Evolutionary conservation across 441 rosid genomes (phyloP), one percentile per base, ranked within the genome.

Genomic region (Mallotus japonicus): DNA sequence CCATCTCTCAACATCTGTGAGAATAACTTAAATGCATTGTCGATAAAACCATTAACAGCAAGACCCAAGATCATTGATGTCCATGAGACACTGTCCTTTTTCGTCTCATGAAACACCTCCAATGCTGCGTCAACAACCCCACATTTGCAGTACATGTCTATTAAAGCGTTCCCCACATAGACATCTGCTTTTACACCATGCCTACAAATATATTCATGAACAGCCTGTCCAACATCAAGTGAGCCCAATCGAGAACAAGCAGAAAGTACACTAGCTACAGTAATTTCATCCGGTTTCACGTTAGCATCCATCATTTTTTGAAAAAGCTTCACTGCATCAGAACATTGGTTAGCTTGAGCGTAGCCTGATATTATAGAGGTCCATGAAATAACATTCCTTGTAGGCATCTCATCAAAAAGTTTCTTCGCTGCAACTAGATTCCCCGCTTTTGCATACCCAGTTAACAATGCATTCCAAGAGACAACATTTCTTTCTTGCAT

Each of bases 141-240:
- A 40, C 93, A 89, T 78, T 89, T 89, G 40, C 87, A 84, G 44
- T 86, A 87, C 93, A 87, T 89, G 67, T 89, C 85, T 49, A 87
- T 80, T 69, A 89, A 77, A 8, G 93, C 84, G 68, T 89, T 89
- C 28, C 74, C 76, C 32, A 86, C 80, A 22, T 81, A 82, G 66
- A 83, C 67, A 70, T 87, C 93, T 19, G 76, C 81, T 55, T 76
- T 82, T 69, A 86, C 34, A 15, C 76, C 79, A 64, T 76, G 80
- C 75, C 75, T 78, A 72, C 74, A 71, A 84, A 83, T 74, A 73
- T 79, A 83, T 64, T 72, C 69, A 67, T 86, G 87, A 34, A 83
- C 76, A 80, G 85, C 78, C 75, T 79, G 77, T 63, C 93, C 93
- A 62, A 78, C 78, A 78, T 79, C 83, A n/a, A 84, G 74, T 0